phyloP scores from a whole-genome alignment of 1,284 basidiomycete genomes.

The Ustilago bromivora region DNA sequence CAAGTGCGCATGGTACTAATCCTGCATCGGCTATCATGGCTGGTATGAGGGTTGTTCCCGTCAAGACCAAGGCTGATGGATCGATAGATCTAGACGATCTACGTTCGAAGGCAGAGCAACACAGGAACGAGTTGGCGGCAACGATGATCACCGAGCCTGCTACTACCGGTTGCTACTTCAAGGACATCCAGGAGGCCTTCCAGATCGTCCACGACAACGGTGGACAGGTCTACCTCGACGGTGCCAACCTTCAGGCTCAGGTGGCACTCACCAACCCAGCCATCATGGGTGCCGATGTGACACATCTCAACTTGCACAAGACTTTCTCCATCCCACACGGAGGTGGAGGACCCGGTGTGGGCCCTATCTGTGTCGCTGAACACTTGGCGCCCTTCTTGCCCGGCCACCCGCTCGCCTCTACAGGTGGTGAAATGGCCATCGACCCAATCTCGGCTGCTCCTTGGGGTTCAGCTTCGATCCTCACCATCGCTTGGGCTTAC shows the following conservation, averaged over 20 bases:
- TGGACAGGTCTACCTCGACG: constrained; percentile 96
- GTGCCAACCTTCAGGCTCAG: constrained; percentile 94
- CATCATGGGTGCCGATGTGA: constrained; percentile 94
- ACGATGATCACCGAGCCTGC: constrained; percentile 88
- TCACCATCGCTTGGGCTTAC: constrained; percentile 93
- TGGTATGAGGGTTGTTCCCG: constrained; percentile 92
- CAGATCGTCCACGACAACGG: constrained; percentile 93
- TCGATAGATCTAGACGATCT: constrained; percentile 90
- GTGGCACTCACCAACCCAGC: constrained; percentile 96
- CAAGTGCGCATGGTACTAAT: constrained; percentile 91
- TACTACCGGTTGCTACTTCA: constrained; percentile 96
- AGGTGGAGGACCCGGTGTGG: constrained; percentile 94
- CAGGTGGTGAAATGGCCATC: constrained; percentile 81
- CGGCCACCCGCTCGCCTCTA: constrained; percentile 82
- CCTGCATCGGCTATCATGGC: constrained; percentile 89
- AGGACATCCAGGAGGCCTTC: constrained; percentile 90
- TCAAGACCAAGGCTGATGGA: constrained; percentile 88
- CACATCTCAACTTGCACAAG: constrained; percentile 97
- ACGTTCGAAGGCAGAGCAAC: constrained; percentile 84
- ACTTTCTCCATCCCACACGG: constrained; percentile 96
- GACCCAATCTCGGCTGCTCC: constrained; percentile 90
- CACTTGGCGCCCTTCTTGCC: constrained; percentile 96
- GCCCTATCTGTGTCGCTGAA: constrained; percentile 92
- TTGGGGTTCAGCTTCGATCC: constrained; percentile 92
- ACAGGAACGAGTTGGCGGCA: constrained; percentile 91